Percentiles rank a stretch among this genome's conserved stretches.
Conservation (phyloP, 495 filamentous ascomycete genomes). For the Niebla homalea region DNA sequence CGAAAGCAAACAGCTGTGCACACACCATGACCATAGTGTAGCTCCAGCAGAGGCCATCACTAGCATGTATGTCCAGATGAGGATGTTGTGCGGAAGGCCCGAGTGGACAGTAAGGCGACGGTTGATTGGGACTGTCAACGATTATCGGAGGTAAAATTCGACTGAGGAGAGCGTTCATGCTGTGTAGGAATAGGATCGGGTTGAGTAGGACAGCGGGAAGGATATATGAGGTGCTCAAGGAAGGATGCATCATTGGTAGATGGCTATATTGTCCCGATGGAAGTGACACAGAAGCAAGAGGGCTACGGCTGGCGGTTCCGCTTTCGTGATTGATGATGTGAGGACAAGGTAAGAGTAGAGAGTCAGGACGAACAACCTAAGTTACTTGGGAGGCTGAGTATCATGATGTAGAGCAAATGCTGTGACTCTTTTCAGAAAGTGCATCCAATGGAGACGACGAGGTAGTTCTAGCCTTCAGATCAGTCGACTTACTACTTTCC, state of each 20-base stretch:
- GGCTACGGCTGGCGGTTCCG: no score
- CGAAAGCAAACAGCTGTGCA: slow-evolving; percentile 17
- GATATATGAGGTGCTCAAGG: slow-evolving; percentile 23
- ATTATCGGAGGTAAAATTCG: slow-evolving; percentile 19
- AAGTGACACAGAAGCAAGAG: no score
- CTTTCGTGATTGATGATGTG: no score
- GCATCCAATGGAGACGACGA: no score
- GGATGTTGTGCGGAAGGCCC: slow-evolving; percentile 18
- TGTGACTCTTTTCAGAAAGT: no score
- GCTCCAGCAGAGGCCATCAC: slow-evolving; percentile 25
- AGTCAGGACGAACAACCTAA: no score
- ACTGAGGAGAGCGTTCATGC: slow-evolving; percentile 27
- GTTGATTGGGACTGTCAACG: slow-evolving; percentile 15
- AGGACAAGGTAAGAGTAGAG: no score
- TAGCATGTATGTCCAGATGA: slow-evolving; percentile 25
- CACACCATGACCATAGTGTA: slow-evolving; percentile 22
- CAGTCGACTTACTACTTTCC: no score
- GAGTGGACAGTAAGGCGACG: slow-evolving; percentile 17
- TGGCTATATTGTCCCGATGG: no score
- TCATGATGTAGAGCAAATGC: no score
- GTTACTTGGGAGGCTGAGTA: no score
- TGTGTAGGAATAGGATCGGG: slow-evolving; percentile 27
- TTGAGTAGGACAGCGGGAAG: slow-evolving; percentile 30
- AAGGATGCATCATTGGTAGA: slow-evolving; percentile 11
- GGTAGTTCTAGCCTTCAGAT: no score